Evolutionary conservation across 192 early-diverging fungal genomes (phyloP), one percentile per base, ranked within the genome.

Genomic region (Geranomyces michiganensis): DNA sequence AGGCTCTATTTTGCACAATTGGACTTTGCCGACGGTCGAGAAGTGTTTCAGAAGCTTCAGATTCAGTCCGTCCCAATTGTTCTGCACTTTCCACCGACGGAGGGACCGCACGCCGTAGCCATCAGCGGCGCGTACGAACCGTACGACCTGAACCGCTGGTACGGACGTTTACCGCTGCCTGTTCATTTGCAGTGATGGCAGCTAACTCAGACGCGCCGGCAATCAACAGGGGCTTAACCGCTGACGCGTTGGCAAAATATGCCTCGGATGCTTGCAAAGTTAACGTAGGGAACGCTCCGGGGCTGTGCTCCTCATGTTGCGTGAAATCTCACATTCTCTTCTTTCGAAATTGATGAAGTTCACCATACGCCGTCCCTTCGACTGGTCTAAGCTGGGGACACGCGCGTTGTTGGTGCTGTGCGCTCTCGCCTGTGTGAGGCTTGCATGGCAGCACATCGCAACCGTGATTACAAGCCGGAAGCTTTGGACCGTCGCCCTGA

Each of bases 51-150:
- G 73, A 80, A 84, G 81, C 75, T 84, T 32, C 65, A 82, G 31
- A 45, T 88, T 4, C 75, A 76, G 56, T 83, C 78, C 29, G 92
- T 91, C 19, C 91, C 91, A 22, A 79, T 85, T 14, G 68, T 91
- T 3, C 80, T 85, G 19, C 88, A 88, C 60, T 94, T 85, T 62
- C 86, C 90, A 13, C 84, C 89, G 22, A 86, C 88, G 13, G 85
- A 86, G 62, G 84, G 82, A 1, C 78, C 84, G 7, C 58, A 77
- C 41, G 78, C 80, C 27, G 76, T 79, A 36, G 65, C 47, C 61
- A 73, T 65, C 62, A 74, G 33, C 69, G 68, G 62, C 21, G 86
- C 83, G 36, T 80, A 70, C 22, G 81, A 85, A 46, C 70, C 73
- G 27, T 92, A 92, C 51, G 90, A 92, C 62, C 79, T 90, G 64